phyloP scores from a whole-genome alignment of 1,284 basidiomycete genomes.

The Ceratobasidium sp. region DNA sequence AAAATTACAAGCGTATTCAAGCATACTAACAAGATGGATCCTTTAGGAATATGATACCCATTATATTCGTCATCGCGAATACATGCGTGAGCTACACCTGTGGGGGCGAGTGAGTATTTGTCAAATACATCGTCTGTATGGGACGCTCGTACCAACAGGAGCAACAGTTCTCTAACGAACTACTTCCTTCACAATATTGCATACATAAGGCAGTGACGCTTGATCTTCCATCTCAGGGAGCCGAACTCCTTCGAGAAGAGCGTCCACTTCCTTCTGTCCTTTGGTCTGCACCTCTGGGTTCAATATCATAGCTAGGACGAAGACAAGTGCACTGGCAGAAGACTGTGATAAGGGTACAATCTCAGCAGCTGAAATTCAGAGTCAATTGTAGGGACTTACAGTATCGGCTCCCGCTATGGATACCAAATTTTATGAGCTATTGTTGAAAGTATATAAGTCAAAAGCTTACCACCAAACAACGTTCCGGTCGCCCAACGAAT shows the following conservation, averaged over 20 bases:
- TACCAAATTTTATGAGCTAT: background rate
- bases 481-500: constrained; percentile 16
- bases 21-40: constrained; percentile 48
- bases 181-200: constrained; percentile 18
- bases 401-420: constrained; percentile 18
- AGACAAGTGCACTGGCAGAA: constrained; percentile 3
- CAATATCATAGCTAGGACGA: constrained; percentile 47
- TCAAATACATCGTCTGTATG: background rate
- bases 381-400: background rate
- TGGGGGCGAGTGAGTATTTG: background rate
- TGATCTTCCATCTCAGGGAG: constrained; percentile 36
- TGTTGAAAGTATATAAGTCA: background rate
- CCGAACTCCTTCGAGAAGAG: constrained; percentile 48
- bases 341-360: background rate
- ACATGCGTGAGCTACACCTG: constrained; percentile 52
- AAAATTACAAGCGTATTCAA: background rate
- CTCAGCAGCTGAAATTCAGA: background rate
- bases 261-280: constrained; percentile 52
- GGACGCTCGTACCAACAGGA: constrained; percentile 18
- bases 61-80: constrained; percentile 53
- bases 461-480: constrained; percentile 19
- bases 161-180: background rate
- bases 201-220: constrained; percentile 15
- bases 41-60: constrained; percentile 56
- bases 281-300: constrained; percentile 49